Conservation (phyloP, 2,329 filamentous ascomycete genomes). For the Fusarium concolor region DNA sequence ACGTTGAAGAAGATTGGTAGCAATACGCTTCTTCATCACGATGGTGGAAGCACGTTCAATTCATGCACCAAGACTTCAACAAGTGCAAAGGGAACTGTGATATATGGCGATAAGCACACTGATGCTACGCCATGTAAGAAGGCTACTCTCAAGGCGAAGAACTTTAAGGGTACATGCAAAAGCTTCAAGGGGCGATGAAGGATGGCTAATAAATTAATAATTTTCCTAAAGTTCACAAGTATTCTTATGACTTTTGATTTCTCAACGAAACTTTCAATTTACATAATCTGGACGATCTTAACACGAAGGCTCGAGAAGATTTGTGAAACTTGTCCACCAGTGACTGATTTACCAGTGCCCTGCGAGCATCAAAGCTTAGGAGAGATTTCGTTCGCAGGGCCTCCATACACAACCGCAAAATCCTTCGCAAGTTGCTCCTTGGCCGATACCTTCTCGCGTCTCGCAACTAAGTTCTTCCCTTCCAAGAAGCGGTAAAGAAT, state of each 20-base stretch:
- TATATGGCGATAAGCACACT: slow-evolving; percentile 40
- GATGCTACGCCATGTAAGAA: slow-evolving; percentile 40
- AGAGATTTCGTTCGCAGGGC: slow-evolving; percentile 1
- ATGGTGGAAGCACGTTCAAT: slow-evolving; percentile 41
- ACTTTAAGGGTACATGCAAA: slow-evolving; percentile 46
- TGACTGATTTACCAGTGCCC: neutral
- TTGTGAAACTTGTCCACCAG: neutral
- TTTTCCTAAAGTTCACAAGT: neutral
- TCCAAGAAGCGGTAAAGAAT: slow-evolving; percentile 57
- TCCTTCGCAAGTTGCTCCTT: slow-evolving; percentile 50
- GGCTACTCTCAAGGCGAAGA: slow-evolving; percentile 42
- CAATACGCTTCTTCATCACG: slow-evolving; percentile 41
- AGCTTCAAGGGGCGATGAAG: slow-evolving; percentile 17
- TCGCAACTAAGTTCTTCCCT: slow-evolving; percentile 37
- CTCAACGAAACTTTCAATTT: neutral
- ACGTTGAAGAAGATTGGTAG: slow-evolving; percentile 39
- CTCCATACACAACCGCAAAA: slow-evolving; percentile 53
- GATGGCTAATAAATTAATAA: neutral
- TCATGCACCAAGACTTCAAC: slow-evolving; percentile 42
- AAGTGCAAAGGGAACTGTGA: slow-evolving; percentile 36
- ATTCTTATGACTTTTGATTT: neutral
- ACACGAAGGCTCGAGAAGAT: neutral
- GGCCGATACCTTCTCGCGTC: slow-evolving; percentile 30
- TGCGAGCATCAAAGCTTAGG: slow-evolving; percentile 42
- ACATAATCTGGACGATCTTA: neutral